A percentile compares a stretch with the other conserved stretches of the same genome.
Evolutionary conservation across 2,329 filamentous ascomycete genomes (phyloP).

Genomic region (Cytospora mali): DNA sequence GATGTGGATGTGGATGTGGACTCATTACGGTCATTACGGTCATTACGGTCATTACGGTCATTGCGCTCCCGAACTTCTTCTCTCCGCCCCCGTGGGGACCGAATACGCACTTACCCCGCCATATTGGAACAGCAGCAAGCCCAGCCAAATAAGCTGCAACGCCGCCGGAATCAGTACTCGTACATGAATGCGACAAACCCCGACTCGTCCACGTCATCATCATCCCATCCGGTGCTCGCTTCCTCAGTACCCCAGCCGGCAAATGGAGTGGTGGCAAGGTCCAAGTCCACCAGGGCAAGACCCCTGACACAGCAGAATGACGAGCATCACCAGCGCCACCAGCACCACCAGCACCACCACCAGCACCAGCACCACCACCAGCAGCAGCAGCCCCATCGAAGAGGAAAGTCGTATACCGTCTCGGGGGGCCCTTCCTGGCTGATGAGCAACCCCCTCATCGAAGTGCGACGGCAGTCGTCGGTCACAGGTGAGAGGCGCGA

Average conservation of each 20-base stretch:
- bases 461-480: slow-evolving; percentile 14
- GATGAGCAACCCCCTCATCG: slow-evolving; percentile 9
- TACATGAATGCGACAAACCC: slow-evolving; percentile 2
- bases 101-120: background rate
- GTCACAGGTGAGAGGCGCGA: slow-evolving; percentile 27
- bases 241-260: slow-evolving; percentile 2
- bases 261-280: background rate
- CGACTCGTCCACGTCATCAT: slow-evolving; percentile 11
- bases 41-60: slow-evolving; percentile 6
- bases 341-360: too few species aligned
- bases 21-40: slow-evolving; percentile 21
- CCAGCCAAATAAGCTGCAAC: slow-evolving; percentile 19
- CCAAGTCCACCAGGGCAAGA: slow-evolving; percentile 5
- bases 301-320: background rate
- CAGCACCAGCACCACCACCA: too few species aligned
- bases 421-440: slow-evolving; percentile 21
- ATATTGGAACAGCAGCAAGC: slow-evolving; percentile 6
- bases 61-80: slow-evolving; percentile 4
- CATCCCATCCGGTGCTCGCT: slow-evolving; percentile 5
- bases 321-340: too few species aligned
- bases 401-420: slow-evolving; percentile 16
- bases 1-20: too few species aligned
- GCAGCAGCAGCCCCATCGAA: slow-evolving; percentile 14
- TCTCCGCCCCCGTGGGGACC: background rate
- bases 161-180: slow-evolving; percentile 22